A percentile compares a stretch with the other conserved stretches of the same genome.
Conservation (phyloP, 2,329 filamentous ascomycete genomes). For the Exophiala mesophila region DNA sequence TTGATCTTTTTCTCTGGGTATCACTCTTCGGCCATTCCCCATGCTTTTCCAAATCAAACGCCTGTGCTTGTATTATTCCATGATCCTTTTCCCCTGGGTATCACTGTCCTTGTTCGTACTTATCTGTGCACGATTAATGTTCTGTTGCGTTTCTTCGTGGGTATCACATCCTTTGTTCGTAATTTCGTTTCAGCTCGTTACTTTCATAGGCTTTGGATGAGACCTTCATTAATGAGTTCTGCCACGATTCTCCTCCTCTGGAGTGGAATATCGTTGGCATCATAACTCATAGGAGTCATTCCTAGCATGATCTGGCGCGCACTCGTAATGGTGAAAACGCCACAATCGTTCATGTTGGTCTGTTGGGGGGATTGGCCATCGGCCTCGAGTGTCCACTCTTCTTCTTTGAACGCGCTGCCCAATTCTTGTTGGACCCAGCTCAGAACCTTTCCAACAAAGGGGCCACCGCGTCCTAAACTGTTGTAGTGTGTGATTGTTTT, state of each 20-base stretch:
- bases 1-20: too few relatives aligned
- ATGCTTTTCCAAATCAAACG: not conserved
- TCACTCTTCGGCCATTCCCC: too few relatives aligned
- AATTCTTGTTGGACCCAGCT: slow-evolving; percentile 42
- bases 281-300: slow-evolving; percentile 38
- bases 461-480: slow-evolving; percentile 34
- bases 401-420: slow-evolving; percentile 35
- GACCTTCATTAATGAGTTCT: slow-evolving; percentile 40
- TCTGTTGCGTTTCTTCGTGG: not conserved
- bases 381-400: slow-evolving; percentile 38
- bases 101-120: not conserved
- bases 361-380: slow-evolving; percentile 38
- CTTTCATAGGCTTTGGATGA: slow-evolving; percentile 26
- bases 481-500: slow-evolving; percentile 47
- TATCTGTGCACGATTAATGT: too few relatives aligned
- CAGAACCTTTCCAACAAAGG: slow-evolving; percentile 35
- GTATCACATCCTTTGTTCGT: not conserved
- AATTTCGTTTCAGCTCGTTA: not conserved
- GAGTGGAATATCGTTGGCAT: slow-evolving; percentile 35
- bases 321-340: slow-evolving; percentile 47
- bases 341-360: slow-evolving; percentile 45
- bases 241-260: slow-evolving; percentile 45
- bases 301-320: slow-evolving; percentile 45
- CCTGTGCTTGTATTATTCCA: not conserved
- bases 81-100: not conserved